Base-by-base conservation (phyloP, 1,284 basidiomycete genomes). In the Hemileia vastatrix region DNA sequence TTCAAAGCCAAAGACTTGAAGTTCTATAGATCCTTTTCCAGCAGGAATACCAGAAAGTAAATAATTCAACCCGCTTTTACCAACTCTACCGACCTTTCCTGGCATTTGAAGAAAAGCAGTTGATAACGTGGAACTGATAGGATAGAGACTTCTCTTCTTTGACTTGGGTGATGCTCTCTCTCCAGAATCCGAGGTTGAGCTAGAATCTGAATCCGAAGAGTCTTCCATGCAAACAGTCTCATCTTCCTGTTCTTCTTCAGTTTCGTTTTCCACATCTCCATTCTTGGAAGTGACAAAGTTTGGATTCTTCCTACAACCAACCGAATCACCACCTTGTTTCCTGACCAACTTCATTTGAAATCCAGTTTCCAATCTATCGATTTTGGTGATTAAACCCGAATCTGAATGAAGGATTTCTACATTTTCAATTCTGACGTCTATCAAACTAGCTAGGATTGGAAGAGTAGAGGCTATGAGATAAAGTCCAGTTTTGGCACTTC, bases 371-470 rank as follows among this genome's bases (percentile, higher is more conserved):
- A 68, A 62, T 33, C 65, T 43, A n/a, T 65, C 65, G 36, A 72
- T 66, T 8, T 66, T 67, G 4, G 62, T 48, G 1, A 67, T 68
- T 3, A 68, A 50, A 33, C 69, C 69, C 2, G 64, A 65, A 40
- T 71, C 70, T 19, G 68, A 55, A 3, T 70, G 33, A 36, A 66
- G 67, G 21, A 73, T 47, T 47, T 69, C 67, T 47, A 70, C 57
- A 18, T 68, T 64, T 31, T 67, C 67, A 8, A 74, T 55, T 27
- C 73, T 67, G 57, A 75, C 51, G 6, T 70, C 72, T 45, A 75
- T 55, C n/a, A n/a, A n/a, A n/a, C n/a, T n/a, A n/a, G n/a, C n/a
- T n/a, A n/a, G n/a, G n/a, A n/a, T n/a, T n/a, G n/a, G n/a, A n/a
- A n/a, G n/a, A n/a, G n/a, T n/a, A n/a, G n/a, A n/a, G n/a, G n/a